Base-by-base conservation (phyloP, 192 early-diverging fungal genomes). In the Coemansia sp. region DNA sequence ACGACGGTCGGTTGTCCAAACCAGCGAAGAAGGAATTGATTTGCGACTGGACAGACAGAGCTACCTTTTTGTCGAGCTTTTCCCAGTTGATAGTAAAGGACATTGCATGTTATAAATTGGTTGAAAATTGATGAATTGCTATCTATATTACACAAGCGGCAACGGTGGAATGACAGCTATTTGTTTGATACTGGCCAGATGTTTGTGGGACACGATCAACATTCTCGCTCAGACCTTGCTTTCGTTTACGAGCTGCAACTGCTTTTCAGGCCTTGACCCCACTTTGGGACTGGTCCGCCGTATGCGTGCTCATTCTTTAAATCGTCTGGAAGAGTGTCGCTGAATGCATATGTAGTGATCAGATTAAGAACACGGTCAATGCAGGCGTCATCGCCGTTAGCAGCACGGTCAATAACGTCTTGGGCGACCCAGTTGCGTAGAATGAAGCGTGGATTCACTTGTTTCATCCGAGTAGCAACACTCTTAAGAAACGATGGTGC, bases 171-270 rank as follows among this genome's bases (percentile, higher is more conserved):
- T n/a, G n/a, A 86, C 31, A 87, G 87, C n/a, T n/a, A n/a, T n/a
- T n/a, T n/a, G n/a, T n/a, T n/a, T n/a, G n/a, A n/a, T n/a, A 74
- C 96, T 95, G 30, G 96, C 86, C 60, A 98, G 83, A 88, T 87
- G 82, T 95, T 96, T 68, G 98, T 93, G 6, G 95, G 93, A 66
- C 96, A 98, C 11, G 93, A 60, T 99, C 89, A 44, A 44, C n/a
- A n/a, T n/a, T n/a, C n/a, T n/a, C n/a, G n/a, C n/a, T n/a, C n/a
- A n/a, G n/a, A n/a, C n/a, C n/a, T n/a, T n/a, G n/a, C n/a, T n/a
- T n/a, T n/a, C n/a, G n/a, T n/a, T 36, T 36, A 36, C 13, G 34
- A 36, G 4, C 34, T 36, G 53, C 91, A 92, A 31, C 84, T 86
- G 63, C 88, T 89, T 53, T 88, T 85, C 30, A 92, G 66, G 8